Conservation (phyloP, 805 yeast species). For the Yarrowia porcina region DNA sequence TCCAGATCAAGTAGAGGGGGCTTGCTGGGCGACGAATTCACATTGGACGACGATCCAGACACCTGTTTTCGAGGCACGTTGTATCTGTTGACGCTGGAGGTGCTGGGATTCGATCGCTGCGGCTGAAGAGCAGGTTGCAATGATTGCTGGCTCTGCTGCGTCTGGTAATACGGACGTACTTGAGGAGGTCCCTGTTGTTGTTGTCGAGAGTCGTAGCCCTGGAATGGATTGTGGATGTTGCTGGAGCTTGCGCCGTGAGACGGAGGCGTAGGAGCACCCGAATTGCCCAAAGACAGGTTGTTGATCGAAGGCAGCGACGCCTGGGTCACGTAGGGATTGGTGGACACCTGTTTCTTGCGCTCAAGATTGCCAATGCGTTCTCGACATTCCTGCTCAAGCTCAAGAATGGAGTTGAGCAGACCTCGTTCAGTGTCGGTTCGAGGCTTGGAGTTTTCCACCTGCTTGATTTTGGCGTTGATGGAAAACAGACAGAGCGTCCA, state of each 20-base stretch:
- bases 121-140: not conserved
- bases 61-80: conserved; percentile 10
- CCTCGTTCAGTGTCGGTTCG: conserved; percentile 38
- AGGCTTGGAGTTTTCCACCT: conserved; percentile 37
- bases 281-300: not conserved
- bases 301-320: not conserved
- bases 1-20: conserved; percentile 25
- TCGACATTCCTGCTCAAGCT: conserved; percentile 42
- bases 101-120: not conserved
- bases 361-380: conserved; percentile 39
- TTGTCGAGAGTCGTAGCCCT: conserved; percentile 23
- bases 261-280: not conserved
- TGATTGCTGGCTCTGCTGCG: not conserved
- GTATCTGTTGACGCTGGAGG: conserved; percentile 14
- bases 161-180: conserved; percentile 18
- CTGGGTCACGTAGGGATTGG: conserved; percentile 33
- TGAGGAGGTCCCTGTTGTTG: not conserved
- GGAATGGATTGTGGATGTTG: conserved; percentile 11
- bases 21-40: not conserved
- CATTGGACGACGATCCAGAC: conserved; percentile 1
- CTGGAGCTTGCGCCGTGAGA: conserved; percentile 6
- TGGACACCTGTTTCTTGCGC: conserved; percentile 27
- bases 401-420: conserved; percentile 39
- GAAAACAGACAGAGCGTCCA: conserved; percentile 40
- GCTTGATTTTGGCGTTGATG: conserved; percentile 38